Evolutionary conservation across 257 asterid species (phyloP).

Genomic region (Thymus quinquecostatus): DNA sequence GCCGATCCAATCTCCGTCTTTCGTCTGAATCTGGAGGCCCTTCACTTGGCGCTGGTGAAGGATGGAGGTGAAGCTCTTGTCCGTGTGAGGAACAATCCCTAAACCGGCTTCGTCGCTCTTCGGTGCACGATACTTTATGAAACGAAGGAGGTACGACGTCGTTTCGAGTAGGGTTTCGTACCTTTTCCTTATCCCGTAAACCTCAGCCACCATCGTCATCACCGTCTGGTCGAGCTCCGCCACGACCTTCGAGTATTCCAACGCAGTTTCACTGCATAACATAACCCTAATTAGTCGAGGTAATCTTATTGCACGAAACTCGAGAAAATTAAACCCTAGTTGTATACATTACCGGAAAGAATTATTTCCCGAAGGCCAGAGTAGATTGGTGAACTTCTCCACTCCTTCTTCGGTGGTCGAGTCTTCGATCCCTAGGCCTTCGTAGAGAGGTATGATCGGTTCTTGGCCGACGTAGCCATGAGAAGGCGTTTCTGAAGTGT

Average conservation of each 20-base stretch:
- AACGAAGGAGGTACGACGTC: slow-evolving; percentile 41
- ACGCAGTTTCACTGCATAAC: slow-evolving; percentile 34
- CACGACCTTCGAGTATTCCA: slow-evolving; percentile 39
- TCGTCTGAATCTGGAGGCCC: slow-evolving; percentile 37
- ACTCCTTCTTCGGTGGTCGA: slow-evolving; percentile 31
- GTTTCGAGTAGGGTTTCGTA: slow-evolving; percentile 28
- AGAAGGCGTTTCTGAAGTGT: slow-evolving; percentile 45
- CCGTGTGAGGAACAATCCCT: slow-evolving; percentile 55
- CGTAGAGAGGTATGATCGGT: slow-evolving; percentile 47
- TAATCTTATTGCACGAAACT: too few species aligned
- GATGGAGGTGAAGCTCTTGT: slow-evolving; percentile 52
- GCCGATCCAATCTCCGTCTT: slow-evolving; percentile 39
- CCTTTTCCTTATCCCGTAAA: slow-evolving; percentile 27
- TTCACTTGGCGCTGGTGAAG: slow-evolving; percentile 42
- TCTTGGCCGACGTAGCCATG: slow-evolving; percentile 53
- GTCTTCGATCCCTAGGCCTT: slow-evolving; percentile 51
- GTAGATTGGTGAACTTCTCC: slow-evolving; percentile 34
- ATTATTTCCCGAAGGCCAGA: slow-evolving; percentile 58
- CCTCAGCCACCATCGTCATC: slow-evolving; percentile 44
- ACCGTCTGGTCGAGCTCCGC: slow-evolving; percentile 46
- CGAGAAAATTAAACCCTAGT: background rate
- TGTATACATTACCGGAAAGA: slow-evolving; percentile 36
- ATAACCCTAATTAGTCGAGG: background rate
- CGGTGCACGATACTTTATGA: slow-evolving; percentile 45
- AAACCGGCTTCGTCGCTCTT: slow-evolving; percentile 28